Evolutionary conservation across 768 basidiomycete genomes (phyloP), one percentile per base, ranked within the genome.

Genomic region (Tulasnella sp.): DNA sequence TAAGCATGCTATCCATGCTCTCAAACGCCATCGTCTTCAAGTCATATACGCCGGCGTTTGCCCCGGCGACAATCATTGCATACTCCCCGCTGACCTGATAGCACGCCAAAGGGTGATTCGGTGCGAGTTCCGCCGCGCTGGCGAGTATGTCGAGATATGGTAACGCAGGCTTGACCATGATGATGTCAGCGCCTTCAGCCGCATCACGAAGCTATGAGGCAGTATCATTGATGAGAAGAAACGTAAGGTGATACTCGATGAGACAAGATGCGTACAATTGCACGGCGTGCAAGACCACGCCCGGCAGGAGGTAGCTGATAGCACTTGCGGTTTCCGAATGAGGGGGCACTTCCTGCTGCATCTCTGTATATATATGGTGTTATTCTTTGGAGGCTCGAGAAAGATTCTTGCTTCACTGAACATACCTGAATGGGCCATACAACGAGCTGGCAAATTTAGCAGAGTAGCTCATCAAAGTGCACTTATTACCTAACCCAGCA

Each of bases 61-160:
- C 96, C 34, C 94, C 96, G 0, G 96, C 95, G 58, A 87, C 85
- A 29, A 99, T 76, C 96, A 98, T 98, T 9, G 95, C 92, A 65
- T 88, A 98, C 72, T 98, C 96, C 2, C 96, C 96, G 58, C 90
- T 93, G 51, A 99, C 96, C 73, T 94, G 89, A 71, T 98, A 99
- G 67, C 88, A 91, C 0, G 96, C 96, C n/a, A 96, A 77, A 1
- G 95, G 95, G 67, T 89, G 86, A 68, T 95, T 84, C 0, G 82
- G 81, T 4, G 88, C 84, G 44, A 96, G 78, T 65, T 83, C 73
- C 3, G 84, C 81, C 15, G 90, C 91, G 67, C 96, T 91, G 30
- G 87, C 80, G 65, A 99, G 87, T 72, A 98, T 85, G 73, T 99
- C 96, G 52, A 98, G 88, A 74, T 98, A 98, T 0, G 96, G 94